Evolutionary conservation across 1,284 basidiomycete genomes (phyloP), one percentile per base, ranked within the genome.

Genomic region (Mrakiaceae sp.): DNA sequence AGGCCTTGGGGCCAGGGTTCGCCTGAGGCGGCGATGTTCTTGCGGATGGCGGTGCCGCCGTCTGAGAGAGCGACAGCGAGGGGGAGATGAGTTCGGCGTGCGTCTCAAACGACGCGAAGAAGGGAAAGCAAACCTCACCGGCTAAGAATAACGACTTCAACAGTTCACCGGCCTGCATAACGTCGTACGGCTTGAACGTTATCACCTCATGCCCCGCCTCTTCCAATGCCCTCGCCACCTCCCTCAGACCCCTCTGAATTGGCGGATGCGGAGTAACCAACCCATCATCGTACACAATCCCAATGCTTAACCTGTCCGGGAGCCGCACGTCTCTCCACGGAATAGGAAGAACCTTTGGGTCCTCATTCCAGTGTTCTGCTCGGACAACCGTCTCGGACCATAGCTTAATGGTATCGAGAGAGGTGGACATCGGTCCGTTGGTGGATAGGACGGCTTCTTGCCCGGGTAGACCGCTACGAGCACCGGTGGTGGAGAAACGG

Each of bases 381-480:
- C 77, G 70, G n/a, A 72, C 69, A 10, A 74, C 70, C 0, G 73
- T 70, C 71, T 85, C 81, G 69, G 82, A 81, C 76, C 89, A 89
- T 2, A 78, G 70, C 71, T 84, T 84, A 51, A 89, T 71, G 2
- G 81, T 84, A 5, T 73, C 78, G 12, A 90, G 68, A 14, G 80
- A 82, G 43, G 77, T 78, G 3, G 83, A 78, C 66, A 90, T 79
- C 2, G 89, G 88, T 0, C 88, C 88, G 2, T 88, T 79, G 55
- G 88, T 86, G 1, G 85, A 87, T 0, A 79, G 76, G 40, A 89
- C 75, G 6, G 85, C 83, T 66, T 87, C 86, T 73, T 87, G 85
- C 9, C 87, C 87, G 66, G 84, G 81, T 53, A 86, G 70, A 3
- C 83, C 81, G 67, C 84, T 86, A 5, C 78, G 74, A 0, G 81